Percentiles rank a stretch among this genome's conserved stretches.
phyloP scores from a whole-genome alignment of 768 basidiomycete species.

The Lactarius deliciosus region DNA sequence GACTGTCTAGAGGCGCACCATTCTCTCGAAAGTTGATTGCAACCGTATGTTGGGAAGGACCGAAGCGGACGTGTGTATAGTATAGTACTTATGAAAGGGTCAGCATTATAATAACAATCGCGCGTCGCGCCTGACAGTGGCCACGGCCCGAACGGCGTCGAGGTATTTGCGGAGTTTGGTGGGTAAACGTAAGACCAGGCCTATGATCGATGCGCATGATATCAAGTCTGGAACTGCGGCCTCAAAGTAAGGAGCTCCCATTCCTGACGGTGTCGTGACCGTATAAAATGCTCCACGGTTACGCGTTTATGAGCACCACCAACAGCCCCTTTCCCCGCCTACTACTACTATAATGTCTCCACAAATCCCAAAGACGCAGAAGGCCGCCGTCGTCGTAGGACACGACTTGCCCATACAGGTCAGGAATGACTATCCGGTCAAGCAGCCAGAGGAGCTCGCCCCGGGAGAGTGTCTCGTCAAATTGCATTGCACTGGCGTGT shows the following conservation, averaged over 20 bases:
- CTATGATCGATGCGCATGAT: neutral
- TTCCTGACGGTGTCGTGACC: neutral
- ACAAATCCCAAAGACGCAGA: slow-evolving; percentile 44
- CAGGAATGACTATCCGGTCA: slow-evolving; percentile 53
- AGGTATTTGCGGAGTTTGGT: too few species aligned
- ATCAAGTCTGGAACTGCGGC: neutral
- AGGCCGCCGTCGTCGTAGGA: slow-evolving; percentile 42
- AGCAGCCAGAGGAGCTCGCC: slow-evolving; percentile 50
- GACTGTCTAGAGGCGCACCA: too few species aligned
- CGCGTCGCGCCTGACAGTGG: too few species aligned
- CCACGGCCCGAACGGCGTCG: neutral
- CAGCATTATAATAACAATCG: too few species aligned
- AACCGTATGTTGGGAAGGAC: too few species aligned
- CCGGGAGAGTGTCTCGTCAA: slow-evolving; percentile 77
- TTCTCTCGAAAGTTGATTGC: too few species aligned
- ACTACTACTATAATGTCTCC: slow-evolving; percentile 17
- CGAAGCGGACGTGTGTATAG: neutral
- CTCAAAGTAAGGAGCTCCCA: neutral
- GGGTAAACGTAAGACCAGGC: neutral
- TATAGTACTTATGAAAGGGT: too few species aligned
- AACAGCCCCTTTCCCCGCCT: neutral
- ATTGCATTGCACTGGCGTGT: slow-evolving; percentile 77
- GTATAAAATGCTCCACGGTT: slow-evolving; percentile 9
- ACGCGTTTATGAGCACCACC: neutral
- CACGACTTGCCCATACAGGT: slow-evolving; percentile 37